Evolutionary conservation across 805 yeast species (phyloP).

Genomic region (Wickerhamomyces strasburgensis): DNA sequence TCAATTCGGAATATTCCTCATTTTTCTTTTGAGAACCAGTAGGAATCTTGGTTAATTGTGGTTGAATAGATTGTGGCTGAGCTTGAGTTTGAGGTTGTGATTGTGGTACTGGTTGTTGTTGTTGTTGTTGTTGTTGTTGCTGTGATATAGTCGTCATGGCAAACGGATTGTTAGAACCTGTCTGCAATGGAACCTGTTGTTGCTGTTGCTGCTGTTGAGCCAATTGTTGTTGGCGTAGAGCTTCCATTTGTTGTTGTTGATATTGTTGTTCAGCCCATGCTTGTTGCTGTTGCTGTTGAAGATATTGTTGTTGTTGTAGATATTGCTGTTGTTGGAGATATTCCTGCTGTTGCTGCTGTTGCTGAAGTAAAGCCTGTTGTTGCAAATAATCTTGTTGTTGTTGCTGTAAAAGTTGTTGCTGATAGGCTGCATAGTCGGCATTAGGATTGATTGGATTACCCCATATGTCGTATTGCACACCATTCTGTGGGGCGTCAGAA

Average conservation of each 20-base stretch:
- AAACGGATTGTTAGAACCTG: slow-evolving; percentile 78
- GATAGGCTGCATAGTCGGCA: slow-evolving; percentile 13
- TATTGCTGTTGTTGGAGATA: slow-evolving; percentile 31
- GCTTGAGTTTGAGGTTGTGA: slow-evolving; percentile 18
- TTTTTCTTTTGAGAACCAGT: slow-evolving; percentile 54
- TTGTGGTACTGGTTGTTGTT: slow-evolving; percentile 13
- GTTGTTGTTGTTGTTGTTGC: slow-evolving; percentile 18
- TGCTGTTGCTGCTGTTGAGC: slow-evolving; percentile 13
- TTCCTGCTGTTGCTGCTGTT: slow-evolving; percentile 20
- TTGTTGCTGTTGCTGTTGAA: slow-evolving; percentile 30
- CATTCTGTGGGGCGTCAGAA: slow-evolving; percentile 35
- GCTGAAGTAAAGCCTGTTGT: slow-evolving; percentile 37
- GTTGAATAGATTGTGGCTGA: slow-evolving; percentile 26
- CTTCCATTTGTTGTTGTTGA: slow-evolving; percentile 14
- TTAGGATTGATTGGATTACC: slow-evolving; percentile 25
- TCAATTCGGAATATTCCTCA: slow-evolving; percentile 64
- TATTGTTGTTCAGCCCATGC: slow-evolving; percentile 1
- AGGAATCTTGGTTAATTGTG: slow-evolving; percentile 35
- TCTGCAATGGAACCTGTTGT: slow-evolving; percentile 48
- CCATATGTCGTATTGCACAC: slow-evolving; percentile 25
- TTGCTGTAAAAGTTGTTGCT: slow-evolving; percentile 21
- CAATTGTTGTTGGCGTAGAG: slow-evolving; percentile 8
- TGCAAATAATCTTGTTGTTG: slow-evolving; percentile 26
- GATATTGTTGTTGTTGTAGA: slow-evolving; percentile 32
- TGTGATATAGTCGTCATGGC: slow-evolving; percentile 33